Evolutionary conservation across 495 filamentous ascomycete species (phyloP).

Genomic region (Rhypophila decipiens): DNA sequence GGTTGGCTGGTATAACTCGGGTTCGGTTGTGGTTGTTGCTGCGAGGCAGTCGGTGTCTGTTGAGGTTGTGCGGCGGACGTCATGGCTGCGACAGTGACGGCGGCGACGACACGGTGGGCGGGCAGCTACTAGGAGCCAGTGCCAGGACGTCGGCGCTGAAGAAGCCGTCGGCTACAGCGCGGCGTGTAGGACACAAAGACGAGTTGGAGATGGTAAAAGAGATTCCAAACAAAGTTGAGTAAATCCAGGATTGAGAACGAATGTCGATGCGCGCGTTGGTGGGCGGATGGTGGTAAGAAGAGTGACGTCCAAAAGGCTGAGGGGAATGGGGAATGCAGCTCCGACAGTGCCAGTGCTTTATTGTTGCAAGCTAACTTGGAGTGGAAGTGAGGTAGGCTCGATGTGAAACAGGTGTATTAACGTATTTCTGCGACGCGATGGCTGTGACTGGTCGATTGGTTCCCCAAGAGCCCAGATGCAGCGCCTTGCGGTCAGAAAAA

Average conservation of each 20-base stretch:
- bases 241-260: neutral
- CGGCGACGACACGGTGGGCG: conserved; percentile 18
- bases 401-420: neutral
- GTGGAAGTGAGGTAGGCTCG: neutral
- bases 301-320: neutral
- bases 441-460: neutral
- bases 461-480: neutral
- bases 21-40: conserved; percentile 17
- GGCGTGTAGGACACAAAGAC: neutral
- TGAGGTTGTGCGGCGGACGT: conserved; percentile 20
- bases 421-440: conserved; percentile 3
- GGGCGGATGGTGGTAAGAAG: neutral
- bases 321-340: conserved; percentile 2
- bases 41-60: conserved; percentile 11
- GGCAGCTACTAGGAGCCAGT: conserved; percentile 13
- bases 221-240: neutral
- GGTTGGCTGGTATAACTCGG: conserved; percentile 10
- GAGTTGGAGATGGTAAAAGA: neutral
- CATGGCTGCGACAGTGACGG: conserved; percentile 28
- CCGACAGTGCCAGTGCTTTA: too few relatives aligned
- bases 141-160: conserved; percentile 13
- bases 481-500: neutral
- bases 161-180: neutral
- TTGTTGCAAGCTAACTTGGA: too few relatives aligned
- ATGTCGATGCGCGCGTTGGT: neutral